Conservation (phyloP, 225 moss, liverwort and hornwort genomes). For the Lunularia cruciata region DNA sequence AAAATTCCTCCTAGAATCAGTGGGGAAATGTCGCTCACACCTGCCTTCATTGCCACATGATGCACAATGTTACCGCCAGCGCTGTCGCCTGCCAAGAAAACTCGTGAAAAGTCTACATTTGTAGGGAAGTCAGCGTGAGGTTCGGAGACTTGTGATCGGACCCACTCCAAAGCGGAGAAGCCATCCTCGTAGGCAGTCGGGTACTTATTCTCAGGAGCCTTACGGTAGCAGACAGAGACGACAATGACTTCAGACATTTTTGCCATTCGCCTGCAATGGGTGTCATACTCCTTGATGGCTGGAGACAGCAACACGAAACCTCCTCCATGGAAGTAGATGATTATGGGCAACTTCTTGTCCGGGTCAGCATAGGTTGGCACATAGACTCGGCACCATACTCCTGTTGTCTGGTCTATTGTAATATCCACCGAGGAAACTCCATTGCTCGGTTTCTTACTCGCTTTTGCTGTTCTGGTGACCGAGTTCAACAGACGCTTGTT, state of each 20-base stretch:
- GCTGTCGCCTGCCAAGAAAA: slow-evolving; percentile 75
- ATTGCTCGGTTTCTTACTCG: slow-evolving; percentile 29
- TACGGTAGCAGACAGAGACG: slow-evolving; percentile 38
- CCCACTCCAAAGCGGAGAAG: slow-evolving; percentile 39
- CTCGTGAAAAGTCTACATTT: slow-evolving; percentile 60
- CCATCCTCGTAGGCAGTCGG: slow-evolving; percentile 47
- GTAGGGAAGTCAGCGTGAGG: slow-evolving; percentile 44
- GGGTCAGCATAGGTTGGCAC: slow-evolving; percentile 41
- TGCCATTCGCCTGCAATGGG: slow-evolving; percentile 35
- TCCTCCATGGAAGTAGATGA: slow-evolving; percentile 47
- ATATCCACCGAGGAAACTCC: slow-evolving; percentile 44
- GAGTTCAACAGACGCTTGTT: slow-evolving; percentile 26
- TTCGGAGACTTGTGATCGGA: slow-evolving; percentile 19
- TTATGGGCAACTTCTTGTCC: slow-evolving; percentile 37
- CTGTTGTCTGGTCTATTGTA: slow-evolving; percentile 23
- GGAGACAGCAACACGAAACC: slow-evolving; percentile 39
- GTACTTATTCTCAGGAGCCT: slow-evolving; percentile 37
- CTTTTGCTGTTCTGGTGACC: slow-evolving; percentile 25
- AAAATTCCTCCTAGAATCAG: slow-evolving; percentile 53
- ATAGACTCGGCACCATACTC: slow-evolving; percentile 43
- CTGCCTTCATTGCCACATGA: slow-evolving; percentile 62
- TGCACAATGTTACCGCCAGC: slow-evolving; percentile 87
- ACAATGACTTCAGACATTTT: slow-evolving; percentile 44
- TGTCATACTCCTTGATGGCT: slow-evolving; percentile 38
- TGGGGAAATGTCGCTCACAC: slow-evolving; percentile 48